These are phyloP conservation scores for Pisolithus microcarpus DNA, from an alignment of 768 basidiomycete species.

Conservation along the genomic window DNA sequence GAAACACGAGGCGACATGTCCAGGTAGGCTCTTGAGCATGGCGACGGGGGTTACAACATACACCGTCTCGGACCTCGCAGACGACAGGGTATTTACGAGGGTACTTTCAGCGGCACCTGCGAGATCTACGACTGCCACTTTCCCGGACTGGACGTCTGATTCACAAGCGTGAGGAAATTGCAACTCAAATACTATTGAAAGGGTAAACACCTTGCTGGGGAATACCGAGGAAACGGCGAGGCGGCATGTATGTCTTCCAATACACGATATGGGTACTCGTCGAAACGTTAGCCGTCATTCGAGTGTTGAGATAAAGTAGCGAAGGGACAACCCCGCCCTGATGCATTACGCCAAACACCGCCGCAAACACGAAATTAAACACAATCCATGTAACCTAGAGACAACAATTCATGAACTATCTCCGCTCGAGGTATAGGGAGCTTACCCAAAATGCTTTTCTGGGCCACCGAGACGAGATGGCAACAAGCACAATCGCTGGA, in stretches of 20 bases:
- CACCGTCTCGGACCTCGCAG: constrained; percentile 2
- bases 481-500: constrained; percentile 24
- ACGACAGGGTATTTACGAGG: constrained; percentile 13
- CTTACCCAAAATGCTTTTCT: constrained; percentile 30
- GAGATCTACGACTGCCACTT: constrained; percentile 23
- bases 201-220: constrained; percentile 15
- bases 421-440: neutral
- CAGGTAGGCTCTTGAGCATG: constrained; percentile 16
- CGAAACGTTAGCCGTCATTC: constrained; percentile 5
- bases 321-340: constrained; percentile 39
- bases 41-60: constrained; percentile 29
- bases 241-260: constrained; percentile 38
- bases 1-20: constrained; percentile 17
- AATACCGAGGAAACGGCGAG: constrained; percentile 29
- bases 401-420: neutral
- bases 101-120: constrained; percentile 18
- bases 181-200: neutral
- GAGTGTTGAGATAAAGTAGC: constrained; percentile 26
- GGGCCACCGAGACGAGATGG: constrained; percentile 18
- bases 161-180: neutral
- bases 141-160: constrained; percentile 20
- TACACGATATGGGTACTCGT: constrained; percentile 20
- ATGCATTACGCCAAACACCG: constrained; percentile 32
- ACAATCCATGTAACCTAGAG: constrained; percentile 22
- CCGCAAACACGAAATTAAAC: constrained; percentile 22